phyloP scores from a whole-genome alignment of 2,329 filamentous ascomycete genomes.

The Aspergillus quadricinctus region DNA sequence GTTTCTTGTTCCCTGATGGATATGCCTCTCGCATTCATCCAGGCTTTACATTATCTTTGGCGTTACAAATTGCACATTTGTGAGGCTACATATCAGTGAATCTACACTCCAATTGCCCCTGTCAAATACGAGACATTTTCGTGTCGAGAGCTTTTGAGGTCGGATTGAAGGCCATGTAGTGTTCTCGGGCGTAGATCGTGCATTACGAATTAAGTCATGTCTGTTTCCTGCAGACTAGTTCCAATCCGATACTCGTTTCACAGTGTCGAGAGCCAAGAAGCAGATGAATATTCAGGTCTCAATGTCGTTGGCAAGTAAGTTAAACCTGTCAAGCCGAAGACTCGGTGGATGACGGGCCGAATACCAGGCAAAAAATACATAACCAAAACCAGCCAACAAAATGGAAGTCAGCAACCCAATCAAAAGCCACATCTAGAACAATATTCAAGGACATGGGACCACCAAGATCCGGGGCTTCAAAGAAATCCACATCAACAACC shows the following conservation, averaged over 20 bases:
- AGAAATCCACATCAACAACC: conserved; percentile 2
- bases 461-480: conserved; percentile 1
- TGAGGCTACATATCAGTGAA: background rate
- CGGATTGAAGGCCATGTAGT: background rate
- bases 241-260: background rate
- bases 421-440: background rate
- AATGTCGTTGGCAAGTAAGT: background rate
- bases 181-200: background rate
- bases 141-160: background rate
- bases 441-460: conserved; percentile 7
- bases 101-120: background rate
- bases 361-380: background rate
- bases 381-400: background rate
- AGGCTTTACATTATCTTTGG: background rate
- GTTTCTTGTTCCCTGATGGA: background rate
- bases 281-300: background rate
- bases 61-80: background rate
- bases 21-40: background rate
- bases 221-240: background rate
- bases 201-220: background rate
- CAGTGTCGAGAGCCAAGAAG: background rate
- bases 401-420: background rate
- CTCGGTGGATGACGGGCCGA: background rate
- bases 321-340: too few species aligned
- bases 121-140: background rate